Conservation (phyloP, 495 filamentous ascomycete species). For the Penicillium riverlandense region DNA sequence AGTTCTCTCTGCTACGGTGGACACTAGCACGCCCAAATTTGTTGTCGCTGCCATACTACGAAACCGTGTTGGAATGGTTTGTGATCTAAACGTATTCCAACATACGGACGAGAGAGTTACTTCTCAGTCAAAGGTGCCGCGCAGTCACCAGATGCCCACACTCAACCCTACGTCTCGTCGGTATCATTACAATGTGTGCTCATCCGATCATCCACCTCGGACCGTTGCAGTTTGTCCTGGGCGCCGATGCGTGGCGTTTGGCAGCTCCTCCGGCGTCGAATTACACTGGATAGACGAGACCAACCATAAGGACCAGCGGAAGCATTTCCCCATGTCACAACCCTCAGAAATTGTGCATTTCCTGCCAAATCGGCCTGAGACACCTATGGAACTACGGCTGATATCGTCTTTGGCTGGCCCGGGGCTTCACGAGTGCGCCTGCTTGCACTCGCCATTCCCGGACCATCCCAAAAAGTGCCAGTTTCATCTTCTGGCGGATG, state of each 20-base stretch:
- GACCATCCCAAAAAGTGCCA: conserved; percentile 21
- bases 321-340: conserved; percentile 60
- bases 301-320: conserved; percentile 49
- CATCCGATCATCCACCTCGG: conserved; percentile 56
- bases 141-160: conserved; percentile 8
- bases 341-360: conserved; percentile 64
- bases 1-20: conserved; percentile 58
- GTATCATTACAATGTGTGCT: conserved; percentile 54
- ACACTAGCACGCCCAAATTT: conserved; percentile 49
- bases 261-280: conserved; percentile 60
- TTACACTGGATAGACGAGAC: conserved; percentile 64
- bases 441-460: conserved; percentile 17
- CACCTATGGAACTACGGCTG: conserved; percentile 46
- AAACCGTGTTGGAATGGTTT: conserved; percentile 57
- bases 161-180: conserved; percentile 21
- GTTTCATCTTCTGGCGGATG: conserved; percentile 22
- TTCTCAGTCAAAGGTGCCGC: too few species aligned
- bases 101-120: background rate
- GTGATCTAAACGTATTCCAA: conserved; percentile 36
- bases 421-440: conserved; percentile 25
- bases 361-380: conserved; percentile 46
- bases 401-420: conserved; percentile 58
- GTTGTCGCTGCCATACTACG: conserved; percentile 56
- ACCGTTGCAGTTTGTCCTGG: conserved; percentile 65
- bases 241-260: conserved; percentile 63